These are phyloP conservation scores for Chaetomium sp. DNA, from an alignment of 2,329 filamentous ascomycete species.

Conservation along the genomic window DNA sequence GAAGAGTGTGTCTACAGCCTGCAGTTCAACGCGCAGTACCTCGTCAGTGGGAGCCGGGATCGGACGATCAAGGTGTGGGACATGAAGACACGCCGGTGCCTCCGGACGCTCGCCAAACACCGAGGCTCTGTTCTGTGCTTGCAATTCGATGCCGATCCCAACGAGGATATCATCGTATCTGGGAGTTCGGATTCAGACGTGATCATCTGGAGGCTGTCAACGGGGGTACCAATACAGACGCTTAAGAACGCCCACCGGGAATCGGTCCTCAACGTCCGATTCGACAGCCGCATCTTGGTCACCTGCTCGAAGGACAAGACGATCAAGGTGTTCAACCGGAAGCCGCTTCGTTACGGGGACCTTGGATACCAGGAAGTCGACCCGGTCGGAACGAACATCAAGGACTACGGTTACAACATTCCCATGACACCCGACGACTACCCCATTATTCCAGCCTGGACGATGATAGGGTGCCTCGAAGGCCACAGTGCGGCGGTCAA, in stretches of 20 bases:
- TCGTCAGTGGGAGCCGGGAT: constrained; percentile 92
- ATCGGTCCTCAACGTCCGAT: constrained; percentile 88
- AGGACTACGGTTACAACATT: constrained; percentile 48
- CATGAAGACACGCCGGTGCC: constrained; percentile 71
- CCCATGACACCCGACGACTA: constrained; percentile 40
- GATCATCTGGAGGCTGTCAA: constrained; percentile 90
- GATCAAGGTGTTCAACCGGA: constrained; percentile 93
- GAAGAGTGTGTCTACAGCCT: constrained; percentile 91
- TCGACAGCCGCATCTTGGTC: constrained; percentile 84
- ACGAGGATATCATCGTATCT: constrained; percentile 89
- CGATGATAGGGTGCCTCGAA: constrained; percentile 69
- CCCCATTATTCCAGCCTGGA: constrained; percentile 58
- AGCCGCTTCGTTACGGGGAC: constrained; percentile 55
- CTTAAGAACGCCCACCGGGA: constrained; percentile 75
- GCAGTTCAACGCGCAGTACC: constrained; percentile 75
- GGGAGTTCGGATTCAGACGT: constrained; percentile 89
- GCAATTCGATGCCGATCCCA: constrained; percentile 83
- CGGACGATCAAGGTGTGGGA: constrained; percentile 86
- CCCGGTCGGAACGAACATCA: constrained; percentile 45
- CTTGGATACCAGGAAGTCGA: constrained; percentile 50
- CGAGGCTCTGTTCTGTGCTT: constrained; percentile 84
- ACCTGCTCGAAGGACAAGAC: constrained; percentile 97
- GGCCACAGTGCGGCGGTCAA: constrained; percentile 92
- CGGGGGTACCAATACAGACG: constrained; percentile 71
- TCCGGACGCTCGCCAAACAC: constrained; percentile 65